Evolutionary conservation across 1,284 basidiomycete genomes (phyloP), one percentile per base, ranked within the genome.

Genomic region (Sanguinoderma infundibulare): DNA sequence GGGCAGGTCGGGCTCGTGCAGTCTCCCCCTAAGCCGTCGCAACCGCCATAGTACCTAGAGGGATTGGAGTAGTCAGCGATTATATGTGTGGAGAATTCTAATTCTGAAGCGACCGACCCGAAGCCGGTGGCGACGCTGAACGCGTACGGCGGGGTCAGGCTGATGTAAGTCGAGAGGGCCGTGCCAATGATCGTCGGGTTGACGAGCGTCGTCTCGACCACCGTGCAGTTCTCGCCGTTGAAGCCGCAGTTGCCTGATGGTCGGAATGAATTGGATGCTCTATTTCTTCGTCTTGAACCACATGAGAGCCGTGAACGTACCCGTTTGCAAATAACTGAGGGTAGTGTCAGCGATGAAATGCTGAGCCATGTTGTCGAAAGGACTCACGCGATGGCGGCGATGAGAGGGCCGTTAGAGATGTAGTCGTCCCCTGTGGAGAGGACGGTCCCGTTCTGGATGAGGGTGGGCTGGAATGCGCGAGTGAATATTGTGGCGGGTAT

Each of bases 211-310:
- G 73, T 78, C 69, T 83, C 81, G 24, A 83, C 8, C 32, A 80
- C 66, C 2, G 74, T 64, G 55, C 82, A 83, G 5, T 71, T 56
- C 67, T 83, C 81, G 51, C 80, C 82, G 56, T 83, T 83, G 60
- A 70, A 61, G 3, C 56, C 47, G 60, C 81, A 83, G 10, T 67
- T 55, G 36, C 74, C 72, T 71, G 52, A 2, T 1, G 20, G 34
- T 17, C 10, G 24, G 30, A 14, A 24, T 44, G 22, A 44, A 24
- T 26, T 12, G 24, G 15, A 7, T 14, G 5, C 9, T 39, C 7
- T 46, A 22, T 17, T 2, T 14, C 6, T 35, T 20, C 3, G 39
- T 24, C 4, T n/a, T 5, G 8, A 12, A 20, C 17, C 38, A 22
- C 50, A 20, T 44, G 26, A 6, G 30, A 9, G 30, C 38, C 20